These are phyloP conservation scores for Torrubiella hemipterigena DNA, from an alignment of 2,329 filamentous ascomycete species.

Conservation along the genomic window DNA sequence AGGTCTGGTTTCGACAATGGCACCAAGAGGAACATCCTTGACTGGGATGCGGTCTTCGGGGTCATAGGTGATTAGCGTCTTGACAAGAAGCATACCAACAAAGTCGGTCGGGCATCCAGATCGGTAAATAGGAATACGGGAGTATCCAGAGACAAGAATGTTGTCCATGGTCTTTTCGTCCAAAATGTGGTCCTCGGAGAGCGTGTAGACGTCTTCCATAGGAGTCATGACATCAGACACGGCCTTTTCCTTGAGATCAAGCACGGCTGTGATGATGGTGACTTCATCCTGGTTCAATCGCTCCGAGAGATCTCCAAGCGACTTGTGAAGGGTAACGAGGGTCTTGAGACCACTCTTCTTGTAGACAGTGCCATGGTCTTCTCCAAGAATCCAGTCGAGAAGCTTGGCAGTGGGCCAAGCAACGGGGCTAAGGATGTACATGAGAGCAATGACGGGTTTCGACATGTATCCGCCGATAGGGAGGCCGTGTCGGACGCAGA, in stretches of 20 bases:
- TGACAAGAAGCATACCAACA: slow-evolving; percentile 94
- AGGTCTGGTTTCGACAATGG: slow-evolving; percentile 84
- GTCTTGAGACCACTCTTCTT: slow-evolving; percentile 98
- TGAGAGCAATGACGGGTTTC: slow-evolving; percentile 72
- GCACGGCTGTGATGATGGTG: slow-evolving; percentile 92
- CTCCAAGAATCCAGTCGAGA: slow-evolving; percentile 82
- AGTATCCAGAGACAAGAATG: slow-evolving; percentile 89
- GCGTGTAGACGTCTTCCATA: slow-evolving; percentile 92
- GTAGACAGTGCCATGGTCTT: slow-evolving; percentile 93
- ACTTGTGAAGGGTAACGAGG: slow-evolving; percentile 87
- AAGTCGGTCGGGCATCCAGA: slow-evolving; percentile 78
- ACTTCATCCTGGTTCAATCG: slow-evolving; percentile 95
- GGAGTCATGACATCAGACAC: slow-evolving; percentile 97
- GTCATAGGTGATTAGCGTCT: slow-evolving; percentile 97
- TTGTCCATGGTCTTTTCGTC: slow-evolving; percentile 91
- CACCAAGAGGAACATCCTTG: slow-evolving; percentile 82
- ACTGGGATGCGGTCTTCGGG: slow-evolving; percentile 84
- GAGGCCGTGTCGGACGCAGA: slow-evolving; percentile 91
- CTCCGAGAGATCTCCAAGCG: slow-evolving; percentile 73
- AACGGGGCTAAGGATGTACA: slow-evolving; percentile 83
- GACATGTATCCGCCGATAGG: slow-evolving; percentile 93
- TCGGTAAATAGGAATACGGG: slow-evolving; percentile 86
- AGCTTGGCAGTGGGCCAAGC: slow-evolving; percentile 95
- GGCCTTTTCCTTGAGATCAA: slow-evolving; percentile 92
- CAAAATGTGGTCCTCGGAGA: slow-evolving; percentile 88